These are phyloP conservation scores for Taiwanofungus camphoratus DNA, from an alignment of 1,284 basidiomycete genomes.

Conservation along the genomic window DNA sequence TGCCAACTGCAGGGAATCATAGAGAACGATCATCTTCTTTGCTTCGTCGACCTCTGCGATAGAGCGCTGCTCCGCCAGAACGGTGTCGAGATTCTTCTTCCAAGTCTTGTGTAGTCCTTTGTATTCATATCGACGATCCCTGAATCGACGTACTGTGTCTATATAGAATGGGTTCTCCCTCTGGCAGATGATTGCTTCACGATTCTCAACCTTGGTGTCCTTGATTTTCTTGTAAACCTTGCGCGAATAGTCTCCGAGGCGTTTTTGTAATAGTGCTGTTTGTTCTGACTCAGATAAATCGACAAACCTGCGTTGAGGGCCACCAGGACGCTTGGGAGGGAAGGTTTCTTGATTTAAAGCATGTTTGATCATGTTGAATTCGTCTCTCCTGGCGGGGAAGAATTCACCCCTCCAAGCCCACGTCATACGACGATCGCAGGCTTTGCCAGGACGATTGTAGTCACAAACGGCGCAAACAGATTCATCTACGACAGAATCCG, in stretches of 20 bases:
- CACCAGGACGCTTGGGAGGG: slow-evolving; percentile 74
- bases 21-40: slow-evolving; percentile 99
- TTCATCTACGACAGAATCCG: slow-evolving; percentile 97
- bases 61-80: slow-evolving; percentile 59
- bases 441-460: slow-evolving; percentile 94
- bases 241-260: slow-evolving; percentile 95
- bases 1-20: slow-evolving; percentile 98
- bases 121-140: slow-evolving; percentile 98
- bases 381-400: slow-evolving; percentile 96
- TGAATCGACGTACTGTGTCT: slow-evolving; percentile 95
- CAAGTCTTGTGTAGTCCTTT: slow-evolving; percentile 98
- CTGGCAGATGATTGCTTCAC: slow-evolving; percentile 96
- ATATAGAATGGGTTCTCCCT: slow-evolving; percentile 99
- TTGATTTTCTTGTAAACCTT: slow-evolving; percentile 99
- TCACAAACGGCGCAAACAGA: slow-evolving; percentile 97
- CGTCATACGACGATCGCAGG: slow-evolving; percentile 89
- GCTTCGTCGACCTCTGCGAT: slow-evolving; percentile 92
- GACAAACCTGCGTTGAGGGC: slow-evolving; percentile 74
- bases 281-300: slow-evolving; percentile 89
- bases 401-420: slow-evolving; percentile 99
- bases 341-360: slow-evolving; percentile 94
- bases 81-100: slow-evolving; percentile 96
- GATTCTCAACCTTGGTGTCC: slow-evolving; percentile 93
- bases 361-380: slow-evolving; percentile 99
- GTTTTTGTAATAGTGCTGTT: slow-evolving; percentile 90